These are phyloP conservation scores for Cochlearia excelsa DNA, from an alignment of 345 rosid species.

Conservation along the genomic window DNA sequence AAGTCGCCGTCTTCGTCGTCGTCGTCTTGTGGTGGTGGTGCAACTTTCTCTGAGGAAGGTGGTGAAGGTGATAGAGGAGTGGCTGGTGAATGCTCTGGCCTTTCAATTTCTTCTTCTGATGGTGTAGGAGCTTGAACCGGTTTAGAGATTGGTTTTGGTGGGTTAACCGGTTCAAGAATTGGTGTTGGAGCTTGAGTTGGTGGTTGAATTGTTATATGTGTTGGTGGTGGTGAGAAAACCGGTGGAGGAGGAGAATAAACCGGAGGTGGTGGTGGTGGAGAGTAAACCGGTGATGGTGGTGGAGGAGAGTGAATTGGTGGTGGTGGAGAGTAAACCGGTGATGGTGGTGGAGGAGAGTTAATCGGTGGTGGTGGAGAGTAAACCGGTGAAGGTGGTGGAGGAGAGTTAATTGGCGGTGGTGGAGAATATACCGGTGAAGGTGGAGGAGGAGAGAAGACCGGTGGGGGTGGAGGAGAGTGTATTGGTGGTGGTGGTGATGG, in stretches of 20 bases:
- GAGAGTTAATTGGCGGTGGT: constrained; percentile 4
- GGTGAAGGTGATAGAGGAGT: constrained; percentile 10
- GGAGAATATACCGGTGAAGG: constrained; percentile 19
- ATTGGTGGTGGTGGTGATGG: constrained; percentile 21
- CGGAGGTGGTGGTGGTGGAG: constrained; percentile 22
- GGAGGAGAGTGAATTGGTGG: constrained; percentile 21
- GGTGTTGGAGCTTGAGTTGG: constrained; percentile 18
- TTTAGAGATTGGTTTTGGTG: constrained; percentile 3
- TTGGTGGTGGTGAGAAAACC: constrained; percentile 29
- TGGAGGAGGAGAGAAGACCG: not conserved
- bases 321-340: constrained; percentile 23
- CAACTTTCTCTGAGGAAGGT: not conserved
- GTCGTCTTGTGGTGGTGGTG: constrained; percentile 16
- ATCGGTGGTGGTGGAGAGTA: constrained; percentile 26
- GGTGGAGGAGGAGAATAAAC: constrained; percentile 32
- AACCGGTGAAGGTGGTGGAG: constrained; percentile 28
- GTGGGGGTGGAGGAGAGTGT: constrained; percentile 8
- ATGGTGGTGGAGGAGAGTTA: constrained; percentile 16
- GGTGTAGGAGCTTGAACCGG: constrained; percentile 11
- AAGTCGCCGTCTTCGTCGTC: constrained; percentile 9
- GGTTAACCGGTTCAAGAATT: not conserved
- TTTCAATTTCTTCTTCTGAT: constrained; percentile 20
- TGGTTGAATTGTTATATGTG: constrained; percentile 23
- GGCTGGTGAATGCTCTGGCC: constrained; percentile 20
- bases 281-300: constrained; percentile 26